A percentile compares a stretch with the other conserved stretches of the same genome.
Conservation (phyloP, 805 yeast genomes). For the Blastobotrys robertii region DNA sequence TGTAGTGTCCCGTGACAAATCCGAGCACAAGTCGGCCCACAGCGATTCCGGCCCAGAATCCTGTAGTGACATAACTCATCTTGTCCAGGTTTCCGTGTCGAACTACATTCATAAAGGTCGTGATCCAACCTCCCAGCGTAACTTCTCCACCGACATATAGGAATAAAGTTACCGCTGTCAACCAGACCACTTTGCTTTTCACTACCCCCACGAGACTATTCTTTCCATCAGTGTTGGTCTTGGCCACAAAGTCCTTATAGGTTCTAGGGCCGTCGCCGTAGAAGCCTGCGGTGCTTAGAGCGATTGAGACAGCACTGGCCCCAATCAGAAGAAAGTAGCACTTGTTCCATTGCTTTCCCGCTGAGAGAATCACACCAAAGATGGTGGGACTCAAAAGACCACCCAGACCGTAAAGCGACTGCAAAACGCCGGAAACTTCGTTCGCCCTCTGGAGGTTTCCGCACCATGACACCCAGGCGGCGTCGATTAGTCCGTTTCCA, state of each 20-base stretch:
- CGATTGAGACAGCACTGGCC: conserved; percentile 27
- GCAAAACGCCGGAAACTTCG: conserved; percentile 49
- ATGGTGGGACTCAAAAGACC: conserved; percentile 62
- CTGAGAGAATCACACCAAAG: conserved; percentile 44
- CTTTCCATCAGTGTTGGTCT: conserved; percentile 1
- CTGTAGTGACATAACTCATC: conserved; percentile 57
- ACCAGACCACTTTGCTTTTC: conserved; percentile 24
- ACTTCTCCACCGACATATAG: conserved; percentile 65
- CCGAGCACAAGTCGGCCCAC: conserved; percentile 47
- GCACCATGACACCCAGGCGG: conserved; percentile 43
- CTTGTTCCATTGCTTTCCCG: conserved; percentile 44
- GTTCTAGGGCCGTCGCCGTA: conserved; percentile 19
- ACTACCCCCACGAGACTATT: conserved; percentile 5
- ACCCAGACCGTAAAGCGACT: conserved; percentile 65
- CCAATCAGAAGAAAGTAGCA: conserved; percentile 43
- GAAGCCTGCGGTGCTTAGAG: conserved; percentile 36
- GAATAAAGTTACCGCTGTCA: conserved; percentile 44
- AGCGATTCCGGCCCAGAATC: conserved; percentile 66
- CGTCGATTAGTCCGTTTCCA: conserved; percentile 49
- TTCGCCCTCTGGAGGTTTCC: conserved; percentile 42
- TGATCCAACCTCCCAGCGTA: conserved; percentile 61
- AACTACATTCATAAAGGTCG: conserved; percentile 48
- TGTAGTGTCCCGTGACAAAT: conserved; percentile 26
- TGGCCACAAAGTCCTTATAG: conserved; percentile 6
- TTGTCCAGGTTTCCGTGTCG: conserved; percentile 37